phyloP scores from a whole-genome alignment of 805 yeast species.

The Ogataea parapolymorpha region DNA sequence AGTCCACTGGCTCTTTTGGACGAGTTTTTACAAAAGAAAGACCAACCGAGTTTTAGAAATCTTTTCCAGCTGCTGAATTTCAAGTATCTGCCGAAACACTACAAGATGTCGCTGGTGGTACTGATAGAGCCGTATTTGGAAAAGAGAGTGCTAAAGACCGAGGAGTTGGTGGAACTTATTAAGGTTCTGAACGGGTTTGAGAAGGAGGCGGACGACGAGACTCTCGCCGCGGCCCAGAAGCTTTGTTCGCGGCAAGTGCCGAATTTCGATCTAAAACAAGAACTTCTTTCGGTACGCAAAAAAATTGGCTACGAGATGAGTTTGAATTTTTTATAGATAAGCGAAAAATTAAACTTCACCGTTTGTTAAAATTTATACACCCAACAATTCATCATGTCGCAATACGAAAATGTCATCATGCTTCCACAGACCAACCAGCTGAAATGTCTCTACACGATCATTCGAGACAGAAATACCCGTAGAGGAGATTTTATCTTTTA shows the following conservation, averaged over 20 bases:
- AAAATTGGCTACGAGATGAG: constrained; percentile 28
- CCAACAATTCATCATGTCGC: constrained; percentile 10
- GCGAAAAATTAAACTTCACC: not conserved
- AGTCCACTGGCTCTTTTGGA: constrained; percentile 68
- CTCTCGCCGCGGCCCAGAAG: not conserved
- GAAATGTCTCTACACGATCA: constrained; percentile 70
- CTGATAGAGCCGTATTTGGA: constrained; percentile 40
- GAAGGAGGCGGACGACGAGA: constrained; percentile 10
- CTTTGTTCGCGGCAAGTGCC: constrained; percentile 1
- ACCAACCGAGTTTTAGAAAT: constrained; percentile 25
- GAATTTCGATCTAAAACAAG: not conserved
- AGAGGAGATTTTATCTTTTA: constrained; percentile 94
- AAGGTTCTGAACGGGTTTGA: constrained; percentile 23
- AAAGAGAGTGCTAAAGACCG: constrained; percentile 16
- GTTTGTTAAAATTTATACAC: not conserved
- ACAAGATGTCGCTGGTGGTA: constrained; percentile 46
- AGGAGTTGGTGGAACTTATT: constrained; percentile 25
- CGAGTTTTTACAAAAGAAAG: constrained; percentile 40
- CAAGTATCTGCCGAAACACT: constrained; percentile 51
- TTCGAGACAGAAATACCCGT: constrained; percentile 74
- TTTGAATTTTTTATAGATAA: constrained; percentile 23
- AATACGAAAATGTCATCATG: constrained; percentile 53
- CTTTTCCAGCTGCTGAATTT: constrained; percentile 43
- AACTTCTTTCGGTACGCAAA: constrained; percentile 21
- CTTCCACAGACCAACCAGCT: constrained; percentile 90